Evolutionary conservation across 441 rosid species (phyloP), one percentile per base, ranked within the genome.

Genomic region (Adansonia rubrostipa): DNA sequence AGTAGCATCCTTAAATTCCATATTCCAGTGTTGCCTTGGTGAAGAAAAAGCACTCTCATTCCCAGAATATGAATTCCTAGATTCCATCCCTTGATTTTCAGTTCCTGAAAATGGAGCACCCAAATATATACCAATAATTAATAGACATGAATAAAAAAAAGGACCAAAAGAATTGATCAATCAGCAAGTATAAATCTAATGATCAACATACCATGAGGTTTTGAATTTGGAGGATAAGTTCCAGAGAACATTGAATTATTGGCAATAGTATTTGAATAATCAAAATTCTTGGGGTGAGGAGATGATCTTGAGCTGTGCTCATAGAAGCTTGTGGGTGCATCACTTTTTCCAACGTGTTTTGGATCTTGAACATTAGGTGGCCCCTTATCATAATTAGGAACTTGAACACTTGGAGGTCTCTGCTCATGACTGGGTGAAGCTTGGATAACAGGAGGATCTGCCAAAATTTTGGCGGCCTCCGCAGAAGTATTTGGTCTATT

Each of bases 1-100:
- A 44, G 98, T 89, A 45, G 98, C 98, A 85, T 90, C 93, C 82
- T 77, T 86, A 76, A 96, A 96, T 84, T 91, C 96, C 93, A 94
- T 90, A 71, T 86, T 87, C 97, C 98, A 91, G 50, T 77, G 85
- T 28, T 86, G 91, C 44, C 84, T 76, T 24, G 87, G 85, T 17
- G 78, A 71, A 17, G 86, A 83, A 69, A 73, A 80, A 79, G 67
- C 47, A 74, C 79, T 76, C 33, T 71, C 85, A 73, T 86, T 81
- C 50, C 78, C 83, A 63, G 85, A 73, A 82, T 84, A 77, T 42
- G 85, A 71, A 80, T 85, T 85, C 83, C 86, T 80, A 80, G 60
- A 70, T 78, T 84, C 90, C 79, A 80, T 81, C 65, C 80, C 82
- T 75, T 84, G 85, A 72, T 60, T 45, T 78, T 54, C 83, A 83